Evolutionary conservation across 768 basidiomycete genomes (phyloP), one percentile per base, ranked within the genome.

Genomic region (Scleroderma bovista): DNA sequence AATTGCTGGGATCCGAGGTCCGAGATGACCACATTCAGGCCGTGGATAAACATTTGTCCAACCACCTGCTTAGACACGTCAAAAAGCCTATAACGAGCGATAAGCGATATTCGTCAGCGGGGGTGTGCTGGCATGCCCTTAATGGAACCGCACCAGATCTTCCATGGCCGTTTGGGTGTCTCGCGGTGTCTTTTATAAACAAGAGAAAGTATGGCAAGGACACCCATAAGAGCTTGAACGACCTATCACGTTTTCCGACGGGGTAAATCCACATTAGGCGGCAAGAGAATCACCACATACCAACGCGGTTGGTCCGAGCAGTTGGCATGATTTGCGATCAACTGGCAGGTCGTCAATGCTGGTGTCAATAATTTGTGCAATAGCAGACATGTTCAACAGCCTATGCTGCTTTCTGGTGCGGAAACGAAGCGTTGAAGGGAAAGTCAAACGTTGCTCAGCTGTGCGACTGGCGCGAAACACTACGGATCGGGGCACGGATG

Each of bases 41-140:
- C 78, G 61, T 93, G 90, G 3, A 93, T 81, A 59, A 88, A 86
- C 72, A 86, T 74, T 60, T 89, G 86, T 41, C 90, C 95, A 13
- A 88, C 76, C 47, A 96, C 72, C 72, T 97, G 94, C 66, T 96
- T 96, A 2, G 84, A 86, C 5, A 96, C 88, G 60, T 96, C 93
- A 65, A 89, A 93, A n/a, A 88, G 63, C 92, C 89, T 92, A 26
- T 40, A 33, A 36, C 6, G 33, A 20, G 40, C 39, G 51, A 22
- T 17, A n/a, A 29, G 26, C 26, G 26, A 11, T 23, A 19, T 23
- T n/a, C 13, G 26, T 56, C 38, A 58, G 56, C 26, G n/a, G n/a
- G 50, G 40, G 31, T 10, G 7, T 12, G 22, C 42, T 44, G n/a
- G 32, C 46, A 20, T 16, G 23, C 13, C 17, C 36, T 44, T 37